A percentile compares a stretch with the other conserved stretches of the same genome.
Evolutionary conservation across 305 asterid species (phyloP).

Genomic region (Andrographis paniculata): DNA sequence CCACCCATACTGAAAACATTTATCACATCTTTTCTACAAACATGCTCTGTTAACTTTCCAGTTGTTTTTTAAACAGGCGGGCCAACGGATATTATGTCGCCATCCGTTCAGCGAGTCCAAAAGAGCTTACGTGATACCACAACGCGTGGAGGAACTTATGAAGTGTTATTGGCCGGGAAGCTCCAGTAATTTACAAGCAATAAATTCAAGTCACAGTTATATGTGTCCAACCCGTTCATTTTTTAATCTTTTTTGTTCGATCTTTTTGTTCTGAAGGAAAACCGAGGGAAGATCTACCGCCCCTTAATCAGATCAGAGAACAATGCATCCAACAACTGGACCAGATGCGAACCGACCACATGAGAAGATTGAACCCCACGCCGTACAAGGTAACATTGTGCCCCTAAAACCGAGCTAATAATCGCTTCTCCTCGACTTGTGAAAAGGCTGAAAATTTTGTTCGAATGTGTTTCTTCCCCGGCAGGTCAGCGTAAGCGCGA

Average conservation of each 20-base stretch:
- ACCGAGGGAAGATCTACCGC: slow-evolving; percentile 61
- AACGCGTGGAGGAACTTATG: slow-evolving; percentile 89
- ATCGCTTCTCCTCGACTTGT: no score
- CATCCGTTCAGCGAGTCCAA: slow-evolving; percentile 97
- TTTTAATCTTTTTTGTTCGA: background rate
- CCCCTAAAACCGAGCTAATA: background rate
- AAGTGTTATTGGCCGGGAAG: slow-evolving; percentile 92
- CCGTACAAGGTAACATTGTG: slow-evolving; percentile 79
- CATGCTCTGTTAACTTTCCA: no score
- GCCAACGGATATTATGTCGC: slow-evolving; percentile 84
- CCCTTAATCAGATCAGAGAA: slow-evolving; percentile 56
- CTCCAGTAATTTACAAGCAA: slow-evolving; percentile 16
- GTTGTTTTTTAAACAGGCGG: slow-evolving; percentile 37
- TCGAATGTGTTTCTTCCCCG: background rate
- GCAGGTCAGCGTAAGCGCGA: slow-evolving; percentile 97
- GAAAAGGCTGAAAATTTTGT: background rate
- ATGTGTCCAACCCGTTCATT: background rate
- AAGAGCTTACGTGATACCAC: slow-evolving; percentile 95
- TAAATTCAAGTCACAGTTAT: background rate
- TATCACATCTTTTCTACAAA: no score
- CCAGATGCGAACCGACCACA: slow-evolving; percentile 92
- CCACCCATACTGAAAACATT: no score
- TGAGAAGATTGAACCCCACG: slow-evolving; percentile 98
- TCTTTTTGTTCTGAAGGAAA: slow-evolving; percentile 27
- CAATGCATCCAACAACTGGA: slow-evolving; percentile 74